These are phyloP conservation scores for Trapa bicornis DNA, from an alignment of 345 rosid genomes.

Conservation along the genomic window DNA sequence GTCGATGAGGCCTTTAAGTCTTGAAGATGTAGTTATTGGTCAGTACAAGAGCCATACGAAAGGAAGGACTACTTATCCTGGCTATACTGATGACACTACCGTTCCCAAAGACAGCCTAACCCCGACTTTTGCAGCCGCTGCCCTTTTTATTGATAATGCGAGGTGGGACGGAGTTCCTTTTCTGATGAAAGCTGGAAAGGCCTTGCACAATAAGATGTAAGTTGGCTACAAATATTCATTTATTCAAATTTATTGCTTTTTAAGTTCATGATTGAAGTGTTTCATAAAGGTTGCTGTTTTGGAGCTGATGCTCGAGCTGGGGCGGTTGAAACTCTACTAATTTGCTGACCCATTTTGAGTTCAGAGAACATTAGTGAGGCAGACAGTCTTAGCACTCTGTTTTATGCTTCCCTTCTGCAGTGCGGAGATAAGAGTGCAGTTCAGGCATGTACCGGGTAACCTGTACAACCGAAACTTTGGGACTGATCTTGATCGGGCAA, in stretches of 20 bases:
- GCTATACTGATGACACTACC: conserved; percentile 79
- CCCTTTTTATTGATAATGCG: conserved; percentile 87
- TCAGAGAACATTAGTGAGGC: not conserved
- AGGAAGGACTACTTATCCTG: conserved; percentile 75
- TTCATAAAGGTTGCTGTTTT: not conserved
- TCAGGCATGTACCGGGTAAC: conserved; percentile 96
- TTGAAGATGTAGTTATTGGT: conserved; percentile 75
- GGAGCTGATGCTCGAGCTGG: not conserved
- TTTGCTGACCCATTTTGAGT: not conserved
- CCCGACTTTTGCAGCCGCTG: conserved; percentile 97
- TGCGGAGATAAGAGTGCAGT: conserved; percentile 97
- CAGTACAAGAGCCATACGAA: conserved; percentile 92
- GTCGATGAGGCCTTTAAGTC: conserved; percentile 77
- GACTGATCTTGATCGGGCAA: conserved; percentile 70
- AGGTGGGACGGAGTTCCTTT: conserved; percentile 99
- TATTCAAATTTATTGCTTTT: too few relatives aligned
- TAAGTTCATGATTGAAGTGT: not conserved
- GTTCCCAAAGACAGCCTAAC: conserved; percentile 84
- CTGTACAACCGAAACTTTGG: conserved; percentile 67
- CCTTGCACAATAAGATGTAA: conserved; percentile 70
- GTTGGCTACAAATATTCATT: not conserved
- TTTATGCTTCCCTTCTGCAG: conserved; percentile 24
- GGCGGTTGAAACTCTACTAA: too few relatives aligned
- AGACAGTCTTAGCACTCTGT: not conserved
- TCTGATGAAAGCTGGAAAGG: conserved; percentile 97